Percentiles rank a stretch among this genome's conserved stretches.
These are phyloP conservation scores for Salix suchowensis DNA, from an alignment of 345 rosid genomes.

Conservation along the genomic window DNA sequence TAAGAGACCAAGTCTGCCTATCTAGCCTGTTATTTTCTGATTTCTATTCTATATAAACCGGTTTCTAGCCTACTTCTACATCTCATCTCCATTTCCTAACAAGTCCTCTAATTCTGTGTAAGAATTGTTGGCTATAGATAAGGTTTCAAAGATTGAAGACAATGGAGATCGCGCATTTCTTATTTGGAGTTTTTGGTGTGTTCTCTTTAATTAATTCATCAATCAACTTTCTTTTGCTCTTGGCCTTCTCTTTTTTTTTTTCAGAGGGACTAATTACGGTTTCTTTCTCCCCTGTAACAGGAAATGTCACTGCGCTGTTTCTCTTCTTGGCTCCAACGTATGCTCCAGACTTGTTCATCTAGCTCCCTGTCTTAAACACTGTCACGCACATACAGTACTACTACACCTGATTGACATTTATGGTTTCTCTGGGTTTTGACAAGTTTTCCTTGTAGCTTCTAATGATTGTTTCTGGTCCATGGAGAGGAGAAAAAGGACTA, in stretches of 20 bases:
- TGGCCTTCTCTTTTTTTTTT: not conserved
- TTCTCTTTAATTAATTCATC: not conserved
- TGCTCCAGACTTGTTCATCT: constrained; percentile 6
- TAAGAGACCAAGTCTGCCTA: not conserved
- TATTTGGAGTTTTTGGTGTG: constrained; percentile 88
- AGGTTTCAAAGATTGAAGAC: not conserved
- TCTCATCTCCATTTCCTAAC: not conserved
- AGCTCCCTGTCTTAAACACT: not conserved
- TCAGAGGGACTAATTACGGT: not conserved
- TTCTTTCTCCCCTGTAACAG: constrained; percentile 35
- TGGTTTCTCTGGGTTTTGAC: not conserved
- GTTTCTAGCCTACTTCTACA: not conserved
- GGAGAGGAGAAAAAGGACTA: not conserved
- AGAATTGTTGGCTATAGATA: too few species aligned
- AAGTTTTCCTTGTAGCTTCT: not conserved
- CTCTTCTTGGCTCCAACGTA: constrained; percentile 92
- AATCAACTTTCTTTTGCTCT: not conserved
- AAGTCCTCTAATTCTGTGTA: not conserved
- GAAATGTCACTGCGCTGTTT: constrained; percentile 93
- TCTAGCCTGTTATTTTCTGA: constrained; percentile 5
- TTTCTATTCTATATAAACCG: constrained; percentile 24
- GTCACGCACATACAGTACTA: not conserved
- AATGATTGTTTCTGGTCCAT: not conserved
- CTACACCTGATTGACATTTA: not conserved
- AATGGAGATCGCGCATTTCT: constrained; percentile 66